Evolutionary conservation across 2,329 filamentous ascomycete species (phyloP), one percentile per base, ranked within the genome.

Genomic region (Aspergillus spinulosporus): DNA sequence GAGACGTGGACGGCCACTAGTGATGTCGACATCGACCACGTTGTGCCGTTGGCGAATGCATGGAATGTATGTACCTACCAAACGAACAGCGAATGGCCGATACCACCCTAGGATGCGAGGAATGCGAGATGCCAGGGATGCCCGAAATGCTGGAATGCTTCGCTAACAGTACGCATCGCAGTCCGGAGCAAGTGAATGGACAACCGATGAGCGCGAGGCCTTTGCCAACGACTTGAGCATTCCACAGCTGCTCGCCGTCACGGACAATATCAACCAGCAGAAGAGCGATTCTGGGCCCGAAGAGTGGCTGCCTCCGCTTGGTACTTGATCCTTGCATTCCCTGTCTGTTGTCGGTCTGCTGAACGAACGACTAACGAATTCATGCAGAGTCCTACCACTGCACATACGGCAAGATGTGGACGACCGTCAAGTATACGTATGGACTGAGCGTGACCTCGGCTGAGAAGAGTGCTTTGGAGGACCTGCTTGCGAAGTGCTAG

Each of bases 11-110:
- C 84, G 0, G 76, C 78, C 0, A 83, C 88, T 1, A 82, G 79
- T 14, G 88, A 92, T 64, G 72, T 94, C 1, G 89, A 93, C 64
- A 93, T 94, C 58, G 90, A 94, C 71, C 90, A 94, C 70, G 80
- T 94, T 74, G 88, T 95, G 2, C 89, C 90, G 0, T 72, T 95
- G 59, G 87, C 87, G 68, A 90, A 92, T 67, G 89, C 89, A 4
- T 93, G 89, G 89, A 85, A 88, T 83, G 89, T 68, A 46, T 3
- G 49, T 36, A 26, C 12, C 4, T 34, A 8, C 11, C 21, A 21
- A 21, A 21, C 21, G 21, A 21, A 21, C 21, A 21, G 21, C 21
- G 21, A 21, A 21, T 21, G 21, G 21, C 21, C 21, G 21, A 21
- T 21, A 21, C 21, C 21, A 21, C 21, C 21, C 21, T 21, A 21